phyloP scores from a whole-genome alignment of 1,139 yeast genomes.

The Yamadazyma blattariae region DNA sequence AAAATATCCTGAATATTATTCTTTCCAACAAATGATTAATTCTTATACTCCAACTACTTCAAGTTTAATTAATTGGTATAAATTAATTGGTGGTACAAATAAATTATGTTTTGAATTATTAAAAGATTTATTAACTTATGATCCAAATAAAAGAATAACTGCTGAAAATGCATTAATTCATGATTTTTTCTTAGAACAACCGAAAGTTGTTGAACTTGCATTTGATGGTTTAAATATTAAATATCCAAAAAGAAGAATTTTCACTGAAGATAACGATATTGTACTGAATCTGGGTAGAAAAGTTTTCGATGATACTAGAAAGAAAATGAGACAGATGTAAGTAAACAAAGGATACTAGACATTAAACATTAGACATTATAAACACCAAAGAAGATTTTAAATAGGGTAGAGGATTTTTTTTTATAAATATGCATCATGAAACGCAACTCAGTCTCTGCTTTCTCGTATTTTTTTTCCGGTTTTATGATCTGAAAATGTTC shows the following conservation, averaged over 20 bases:
- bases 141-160: constrained; percentile 72
- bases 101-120: constrained; percentile 66
- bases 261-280: constrained; percentile 75
- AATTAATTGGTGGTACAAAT: constrained; percentile 71
- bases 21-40: constrained; percentile 53
- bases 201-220: constrained; percentile 63
- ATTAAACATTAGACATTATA: too few species aligned
- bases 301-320: constrained; percentile 27
- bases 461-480: too few species aligned
- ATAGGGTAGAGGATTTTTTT: too few species aligned
- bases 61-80: constrained; percentile 80
- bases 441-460: too few species aligned
- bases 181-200: constrained; percentile 67
- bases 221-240: constrained; percentile 62
- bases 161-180: constrained; percentile 76
- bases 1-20: constrained; percentile 80
- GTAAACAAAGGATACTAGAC: too few species aligned
- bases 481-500: too few species aligned
- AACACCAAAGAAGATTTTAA: too few species aligned
- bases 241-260: constrained; percentile 72
- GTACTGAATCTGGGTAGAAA: constrained; percentile 20
- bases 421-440: too few species aligned
- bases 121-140: constrained; percentile 66
- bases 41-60: constrained; percentile 44
- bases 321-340: constrained; percentile 15